A percentile compares a stretch with the other conserved stretches of the same genome.
phyloP scores from a whole-genome alignment of 2,329 filamentous ascomycete species.

The Fusarium penzigii region DNA sequence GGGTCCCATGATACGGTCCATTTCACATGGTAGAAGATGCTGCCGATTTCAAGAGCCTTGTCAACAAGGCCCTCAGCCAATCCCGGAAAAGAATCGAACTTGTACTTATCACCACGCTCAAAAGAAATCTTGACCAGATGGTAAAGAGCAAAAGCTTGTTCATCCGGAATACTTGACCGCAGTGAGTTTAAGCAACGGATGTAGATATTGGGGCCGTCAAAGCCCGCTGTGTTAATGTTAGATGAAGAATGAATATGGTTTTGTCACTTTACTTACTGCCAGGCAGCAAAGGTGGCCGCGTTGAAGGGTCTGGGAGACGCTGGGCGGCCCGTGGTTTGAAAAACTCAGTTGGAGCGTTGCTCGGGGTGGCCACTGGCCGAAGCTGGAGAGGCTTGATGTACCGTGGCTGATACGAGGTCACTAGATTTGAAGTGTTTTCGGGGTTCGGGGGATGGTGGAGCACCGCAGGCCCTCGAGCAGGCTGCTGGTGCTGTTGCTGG shows the following conservation, averaged over 20 bases:
- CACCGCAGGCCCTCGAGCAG: slow-evolving; percentile 45
- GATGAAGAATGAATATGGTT: background rate
- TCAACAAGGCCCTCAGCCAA: slow-evolving; percentile 86
- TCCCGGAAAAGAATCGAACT: slow-evolving; percentile 87
- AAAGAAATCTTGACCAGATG: slow-evolving; percentile 95
- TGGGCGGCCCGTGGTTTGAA: slow-evolving; percentile 45
- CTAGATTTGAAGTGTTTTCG: slow-evolving; percentile 59
- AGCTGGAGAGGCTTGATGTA: slow-evolving; percentile 64
- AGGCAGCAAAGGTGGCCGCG: slow-evolving; percentile 55
- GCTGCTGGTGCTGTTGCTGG: slow-evolving; percentile 24
- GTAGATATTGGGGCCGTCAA: slow-evolving; percentile 86
- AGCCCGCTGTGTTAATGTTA: slow-evolving; percentile 46
- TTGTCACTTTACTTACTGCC: slow-evolving; percentile 52
- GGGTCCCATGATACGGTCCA: slow-evolving; percentile 75
- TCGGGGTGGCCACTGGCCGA: slow-evolving; percentile 73
- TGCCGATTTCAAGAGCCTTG: slow-evolving; percentile 77
- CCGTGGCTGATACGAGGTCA: slow-evolving; percentile 70
- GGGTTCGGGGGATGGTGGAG: slow-evolving; percentile 54
- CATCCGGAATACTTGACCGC: slow-evolving; percentile 73
- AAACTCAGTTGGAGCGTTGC: slow-evolving; percentile 71
- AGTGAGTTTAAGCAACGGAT: slow-evolving; percentile 83
- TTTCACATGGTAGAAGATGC: slow-evolving; percentile 77
- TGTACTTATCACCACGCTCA: slow-evolving; percentile 92
- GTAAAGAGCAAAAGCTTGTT: slow-evolving; percentile 91
- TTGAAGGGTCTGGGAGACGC: slow-evolving; percentile 30